Percentiles rank a stretch among this genome's conserved stretches.
phyloP scores from a whole-genome alignment of 2,329 filamentous ascomycete genomes.

The Clonostachys solani region DNA sequence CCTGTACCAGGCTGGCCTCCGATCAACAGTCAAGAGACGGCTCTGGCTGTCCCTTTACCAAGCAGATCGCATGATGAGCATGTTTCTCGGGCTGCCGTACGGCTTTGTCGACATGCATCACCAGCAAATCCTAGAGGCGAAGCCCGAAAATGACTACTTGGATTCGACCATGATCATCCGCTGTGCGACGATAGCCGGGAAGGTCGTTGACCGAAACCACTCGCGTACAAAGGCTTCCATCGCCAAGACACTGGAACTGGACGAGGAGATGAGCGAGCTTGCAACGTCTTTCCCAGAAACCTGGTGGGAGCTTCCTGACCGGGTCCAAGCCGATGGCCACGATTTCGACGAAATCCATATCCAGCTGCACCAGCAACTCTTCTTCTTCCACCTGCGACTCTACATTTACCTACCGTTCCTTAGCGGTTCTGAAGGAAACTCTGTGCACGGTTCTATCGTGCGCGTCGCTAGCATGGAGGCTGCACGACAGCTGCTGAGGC shows the following conservation, averaged over 20 bases:
- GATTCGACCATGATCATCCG: conserved; percentile 7
- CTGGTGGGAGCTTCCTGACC: conserved; percentile 19
- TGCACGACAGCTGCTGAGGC: conserved; percentile 7
- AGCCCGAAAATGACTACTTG: conserved; percentile 1
- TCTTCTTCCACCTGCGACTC: conserved; percentile 35
- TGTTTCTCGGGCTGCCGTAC: conserved; percentile 33
- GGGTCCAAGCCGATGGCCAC: conserved; percentile 8
- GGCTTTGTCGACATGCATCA: conserved; percentile 8
- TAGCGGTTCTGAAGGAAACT: conserved; percentile 10
- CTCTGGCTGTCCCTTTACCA: conserved; percentile 14
- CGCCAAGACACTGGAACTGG: conserved; percentile 28
- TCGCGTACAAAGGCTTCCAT: conserved; percentile 25
- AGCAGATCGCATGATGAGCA: conserved; percentile 33
- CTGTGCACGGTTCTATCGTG: conserved; percentile 15
- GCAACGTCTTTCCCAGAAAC: conserved; percentile 24
- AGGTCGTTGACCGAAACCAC: conserved; percentile 33
- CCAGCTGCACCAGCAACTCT: conserved; percentile 26
- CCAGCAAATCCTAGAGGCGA: conserved; percentile 1
- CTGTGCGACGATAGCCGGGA: conserved; percentile 29
- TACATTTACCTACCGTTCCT: conserved; percentile 40
- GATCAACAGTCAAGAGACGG: conserved; percentile 9
- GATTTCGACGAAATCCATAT: conserved; percentile 4
- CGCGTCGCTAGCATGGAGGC: neutral
- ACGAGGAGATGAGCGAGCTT: conserved; percentile 32
- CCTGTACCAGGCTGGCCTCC: too few species aligned